These are phyloP conservation scores for peach (Prunus persica) DNA, from an alignment of 306 rosid genomes.

Conservation along the genomic window Prunus_persica_NCBIv2 NC_034016.1:20174001-20174500, in stretches of 20 bases:
- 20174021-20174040: neutral
- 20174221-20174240: slow-evolving; percentile 95
- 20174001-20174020: neutral
- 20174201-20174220: slow-evolving; percentile 82
- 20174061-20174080: neutral
- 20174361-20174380: neutral
- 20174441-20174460: neutral
- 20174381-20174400: neutral
- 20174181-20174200: slow-evolving; percentile 86
- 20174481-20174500: neutral
- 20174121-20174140: slow-evolving; percentile 99
- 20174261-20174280: neutral
- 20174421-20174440: neutral
- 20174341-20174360: neutral
- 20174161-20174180: slow-evolving; percentile 89
- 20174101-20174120: slow-evolving; percentile 84
- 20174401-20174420: neutral
- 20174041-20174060: neutral
- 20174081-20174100: slow-evolving; percentile 20
- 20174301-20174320: neutral
- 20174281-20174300: neutral
- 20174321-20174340: neutral
- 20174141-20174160: slow-evolving; percentile 98
- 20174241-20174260: slow-evolving; percentile 40
- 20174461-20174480: neutral